Evolutionary conservation across 2,329 filamentous ascomycete species (phyloP), one percentile per base, ranked within the genome.

Genomic region (Camillea tinctor): DNA sequence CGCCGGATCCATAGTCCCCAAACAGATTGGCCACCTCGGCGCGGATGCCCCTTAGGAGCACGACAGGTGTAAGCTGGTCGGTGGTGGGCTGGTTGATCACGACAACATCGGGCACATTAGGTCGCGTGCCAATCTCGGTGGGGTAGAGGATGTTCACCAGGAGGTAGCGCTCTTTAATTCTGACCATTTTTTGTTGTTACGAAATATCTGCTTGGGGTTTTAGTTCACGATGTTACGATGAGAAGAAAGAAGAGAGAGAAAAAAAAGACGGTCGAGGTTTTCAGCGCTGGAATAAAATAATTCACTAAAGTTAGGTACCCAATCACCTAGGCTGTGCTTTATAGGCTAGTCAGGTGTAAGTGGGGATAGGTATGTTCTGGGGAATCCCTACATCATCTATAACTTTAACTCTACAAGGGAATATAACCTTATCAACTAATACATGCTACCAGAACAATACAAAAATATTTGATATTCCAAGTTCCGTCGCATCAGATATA

Each of bases 101-200:
- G 24, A 98, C 78, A 60, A 90, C 81, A 78, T 85, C 75, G 72
- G 90, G 75, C 71, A 82, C 68, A 67, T 76, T 74, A 36, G 72
- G 54, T 59, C 74, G 75, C 61, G 68, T 65, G 52, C 71, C 64
- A 9, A 79, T 64, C 13, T 85, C 79, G 6, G 87, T 82, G 0
- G 93, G 92, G 71, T 97, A 97, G 52, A 98, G 82, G 66, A 98
- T 93, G 73, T 96, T 92, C 63, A 98, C 86, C n/a, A 98, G 87
- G 19, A 99, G 85, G 75, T 99, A 99, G 70, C 95, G 89, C 76
- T 97, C 90, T 77, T 99, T 99, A 68, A 98, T 86, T 72, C 95
- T 92, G 61, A 99, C 95, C 95, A 99, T 97, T 30, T 30, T 4
- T 30, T 30, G 8, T 30, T 26, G 24, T 4, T 26, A 26, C 8